These are phyloP conservation scores for Bjerkandera adusta DNA, from an alignment of 1,284 basidiomycete species.

Conservation along the genomic window DNA sequence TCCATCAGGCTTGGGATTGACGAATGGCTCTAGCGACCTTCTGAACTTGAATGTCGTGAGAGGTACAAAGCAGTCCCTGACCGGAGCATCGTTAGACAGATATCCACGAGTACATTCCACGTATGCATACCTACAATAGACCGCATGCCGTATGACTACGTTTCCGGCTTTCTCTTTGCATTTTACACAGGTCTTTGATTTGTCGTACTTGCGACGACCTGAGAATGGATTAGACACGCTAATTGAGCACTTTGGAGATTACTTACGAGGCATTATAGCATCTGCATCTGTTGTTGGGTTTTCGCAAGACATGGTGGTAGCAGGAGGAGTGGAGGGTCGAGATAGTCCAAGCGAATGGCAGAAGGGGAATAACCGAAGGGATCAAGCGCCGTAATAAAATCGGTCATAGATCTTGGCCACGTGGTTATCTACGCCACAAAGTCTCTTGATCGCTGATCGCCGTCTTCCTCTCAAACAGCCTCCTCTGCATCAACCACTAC, in stretches of 20 bases:
- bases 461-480: too few species aligned
- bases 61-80: constrained; percentile 66
- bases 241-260: neutral
- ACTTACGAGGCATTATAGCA: constrained; percentile 63
- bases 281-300: constrained; percentile 57
- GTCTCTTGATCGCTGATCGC: too few species aligned
- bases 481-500: too few species aligned
- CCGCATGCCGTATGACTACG: constrained; percentile 72
- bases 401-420: neutral
- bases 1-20: constrained; percentile 53
- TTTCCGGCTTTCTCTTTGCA: constrained; percentile 66
- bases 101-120: constrained; percentile 6
- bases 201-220: constrained; percentile 63
- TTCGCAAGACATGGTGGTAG: constrained; percentile 40
- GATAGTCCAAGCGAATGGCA: too few species aligned
- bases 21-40: constrained; percentile 57
- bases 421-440: neutral
- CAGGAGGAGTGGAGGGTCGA: too few species aligned
- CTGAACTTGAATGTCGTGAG: constrained; percentile 64
- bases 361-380: neutral
- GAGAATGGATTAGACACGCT: constrained; percentile 3
- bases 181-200: constrained; percentile 61
- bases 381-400: neutral
- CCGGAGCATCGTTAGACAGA: constrained; percentile 2
- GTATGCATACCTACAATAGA: constrained; percentile 74